Percentiles rank a stretch among this genome's conserved stretches.
Evolutionary conservation across 768 basidiomycete genomes (phyloP).

Genomic region (Termitomyces sp.): DNA sequence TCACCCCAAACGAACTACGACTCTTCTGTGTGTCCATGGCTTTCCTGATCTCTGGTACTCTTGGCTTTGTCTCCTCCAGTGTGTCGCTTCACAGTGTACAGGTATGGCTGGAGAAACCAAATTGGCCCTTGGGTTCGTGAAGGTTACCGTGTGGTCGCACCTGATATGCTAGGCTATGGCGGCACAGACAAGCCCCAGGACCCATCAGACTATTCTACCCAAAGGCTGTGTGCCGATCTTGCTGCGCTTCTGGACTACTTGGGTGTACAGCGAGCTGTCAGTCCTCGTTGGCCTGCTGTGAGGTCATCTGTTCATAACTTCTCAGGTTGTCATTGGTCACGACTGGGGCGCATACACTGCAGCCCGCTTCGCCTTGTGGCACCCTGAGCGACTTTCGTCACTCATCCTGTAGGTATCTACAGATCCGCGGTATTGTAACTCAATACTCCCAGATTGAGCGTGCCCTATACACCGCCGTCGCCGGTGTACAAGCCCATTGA

Average conservation of each 20-base stretch:
- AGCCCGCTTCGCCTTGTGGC: conserved; percentile 66
- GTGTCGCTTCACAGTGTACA: conserved; percentile 17
- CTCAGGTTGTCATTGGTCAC: conserved; percentile 65
- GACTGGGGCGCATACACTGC: conserved; percentile 75
- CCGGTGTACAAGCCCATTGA: conserved; percentile 43
- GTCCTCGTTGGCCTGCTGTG: conserved; percentile 19
- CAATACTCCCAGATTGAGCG: conserved; percentile 45
- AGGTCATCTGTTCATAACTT: not conserved
- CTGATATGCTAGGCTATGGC: conserved; percentile 64
- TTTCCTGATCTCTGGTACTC: conserved; percentile 62
- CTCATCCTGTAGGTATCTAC: conserved; percentile 49
- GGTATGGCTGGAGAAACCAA: conserved; percentile 76
- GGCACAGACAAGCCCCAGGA: conserved; percentile 57
- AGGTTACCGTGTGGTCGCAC: conserved; percentile 61
- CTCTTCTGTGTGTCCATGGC: conserved; percentile 74
- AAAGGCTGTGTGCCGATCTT: conserved; percentile 56
- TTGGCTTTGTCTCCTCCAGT: not conserved
- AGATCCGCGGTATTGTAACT: not conserved
- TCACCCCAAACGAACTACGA: conserved; percentile 34
- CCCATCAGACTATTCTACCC: conserved; percentile 51
- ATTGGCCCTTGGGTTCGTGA: conserved; percentile 62
- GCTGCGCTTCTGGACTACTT: conserved; percentile 59
- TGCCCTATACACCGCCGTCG: conserved; percentile 62
- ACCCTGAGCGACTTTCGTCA: conserved; percentile 57
- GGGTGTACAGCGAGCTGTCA: conserved; percentile 47